phyloP scores from a whole-genome alignment of 2,329 filamentous ascomycete genomes.

The Xylariaceae sp. region DNA sequence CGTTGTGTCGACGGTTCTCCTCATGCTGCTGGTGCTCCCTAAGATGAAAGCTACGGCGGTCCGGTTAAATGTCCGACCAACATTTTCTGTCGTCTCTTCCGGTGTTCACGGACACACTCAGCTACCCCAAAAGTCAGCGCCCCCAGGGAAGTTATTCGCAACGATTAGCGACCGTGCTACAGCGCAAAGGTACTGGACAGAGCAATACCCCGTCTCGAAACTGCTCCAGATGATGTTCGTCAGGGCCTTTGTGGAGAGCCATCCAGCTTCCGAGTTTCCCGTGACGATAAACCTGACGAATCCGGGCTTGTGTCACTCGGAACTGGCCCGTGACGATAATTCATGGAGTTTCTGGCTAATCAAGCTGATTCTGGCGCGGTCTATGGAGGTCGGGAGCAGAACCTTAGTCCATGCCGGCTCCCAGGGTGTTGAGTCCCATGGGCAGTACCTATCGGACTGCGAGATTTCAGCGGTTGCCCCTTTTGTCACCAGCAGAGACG shows the following conservation, averaged over 20 bases:
- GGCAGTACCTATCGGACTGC: background rate
- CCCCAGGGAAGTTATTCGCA: background rate
- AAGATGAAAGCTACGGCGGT: constrained; percentile 42
- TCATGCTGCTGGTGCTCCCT: constrained; percentile 48
- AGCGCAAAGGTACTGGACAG: background rate
- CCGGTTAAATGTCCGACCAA: constrained; percentile 23
- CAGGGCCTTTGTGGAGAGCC: background rate
- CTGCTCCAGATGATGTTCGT: background rate
- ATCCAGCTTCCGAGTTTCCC: background rate
- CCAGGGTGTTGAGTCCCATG: background rate
- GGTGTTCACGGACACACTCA: constrained; percentile 13
- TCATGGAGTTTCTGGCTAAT: background rate
- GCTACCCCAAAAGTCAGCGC: background rate
- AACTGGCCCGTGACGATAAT: background rate
- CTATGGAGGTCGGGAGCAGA: background rate
- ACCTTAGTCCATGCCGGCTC: background rate
- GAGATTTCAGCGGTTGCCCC: background rate
- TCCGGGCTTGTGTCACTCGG: background rate
- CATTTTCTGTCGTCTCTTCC: constrained; percentile 30
- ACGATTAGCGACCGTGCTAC: background rate
- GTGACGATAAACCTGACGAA: background rate
- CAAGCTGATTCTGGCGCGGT: background rate
- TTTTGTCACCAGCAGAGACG: background rate
- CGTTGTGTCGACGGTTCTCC: constrained; percentile 48
- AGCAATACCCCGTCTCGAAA: background rate